Conservation (phyloP, 2,329 filamentous ascomycete genomes). For the Sporothrix phasma region DNA sequence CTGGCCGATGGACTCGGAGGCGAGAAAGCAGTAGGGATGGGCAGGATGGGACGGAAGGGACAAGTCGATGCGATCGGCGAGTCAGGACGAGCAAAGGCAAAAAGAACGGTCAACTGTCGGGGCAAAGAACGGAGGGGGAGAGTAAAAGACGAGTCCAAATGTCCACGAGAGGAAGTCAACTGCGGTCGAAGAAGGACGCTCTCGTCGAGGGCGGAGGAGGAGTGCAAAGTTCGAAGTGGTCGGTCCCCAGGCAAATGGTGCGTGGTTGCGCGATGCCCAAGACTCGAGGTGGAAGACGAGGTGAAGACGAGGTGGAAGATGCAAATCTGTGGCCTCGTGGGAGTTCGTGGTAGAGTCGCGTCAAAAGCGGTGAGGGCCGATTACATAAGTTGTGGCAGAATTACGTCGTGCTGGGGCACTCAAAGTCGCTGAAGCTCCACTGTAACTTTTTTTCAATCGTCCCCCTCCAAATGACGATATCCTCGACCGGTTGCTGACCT, state of each 20-base stretch:
- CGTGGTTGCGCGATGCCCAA: neutral
- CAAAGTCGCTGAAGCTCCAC: constrained; percentile 10
- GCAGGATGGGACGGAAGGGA: neutral
- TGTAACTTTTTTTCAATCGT: constrained; percentile 11
- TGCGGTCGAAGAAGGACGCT: too few species aligned
- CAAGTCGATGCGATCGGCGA: neutral
- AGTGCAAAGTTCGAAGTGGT: neutral
- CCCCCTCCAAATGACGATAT: constrained; percentile 7
- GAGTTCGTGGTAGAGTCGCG: neutral
- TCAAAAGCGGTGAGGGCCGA: neutral
- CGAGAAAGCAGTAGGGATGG: neutral
- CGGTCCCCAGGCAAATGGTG: neutral
- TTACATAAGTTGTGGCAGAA: constrained; percentile 1
- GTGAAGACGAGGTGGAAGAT: neutral
- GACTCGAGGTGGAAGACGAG: neutral
- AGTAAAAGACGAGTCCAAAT: too few species aligned
- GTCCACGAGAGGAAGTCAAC: neutral
- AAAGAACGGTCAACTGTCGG: neutral
- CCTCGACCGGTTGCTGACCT: neutral
- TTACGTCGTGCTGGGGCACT: neutral
- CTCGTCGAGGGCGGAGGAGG: too few species aligned
- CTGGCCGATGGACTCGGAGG: neutral
- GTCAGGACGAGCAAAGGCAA: neutral
- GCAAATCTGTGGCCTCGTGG: neutral
- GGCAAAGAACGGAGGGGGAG: neutral